A percentile compares a stretch with the other conserved stretches of the same genome.
Evolutionary conservation across 495 filamentous ascomycete species (phyloP).

Genomic region (Chlorociboria aeruginascens): DNA sequence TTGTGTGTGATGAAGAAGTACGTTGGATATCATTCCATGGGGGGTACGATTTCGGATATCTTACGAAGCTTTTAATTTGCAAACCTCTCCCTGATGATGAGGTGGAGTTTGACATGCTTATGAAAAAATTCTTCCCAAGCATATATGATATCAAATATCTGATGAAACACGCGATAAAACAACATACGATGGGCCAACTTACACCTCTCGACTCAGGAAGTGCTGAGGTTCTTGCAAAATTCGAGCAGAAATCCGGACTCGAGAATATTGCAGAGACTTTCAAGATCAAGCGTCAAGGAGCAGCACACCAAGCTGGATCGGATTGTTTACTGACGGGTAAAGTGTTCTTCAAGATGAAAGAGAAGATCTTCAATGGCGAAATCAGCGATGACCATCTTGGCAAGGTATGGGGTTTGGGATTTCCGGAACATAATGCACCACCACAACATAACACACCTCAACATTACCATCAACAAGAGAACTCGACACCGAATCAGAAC

Average conservation of each 20-base stretch:
- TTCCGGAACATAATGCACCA: slow-evolving; percentile 24
- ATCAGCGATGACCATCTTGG: slow-evolving; percentile 67
- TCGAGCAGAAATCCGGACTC: slow-evolving; percentile 76
- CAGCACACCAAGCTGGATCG: slow-evolving; percentile 80
- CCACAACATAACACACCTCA: slow-evolving; percentile 21
- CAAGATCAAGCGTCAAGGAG: slow-evolving; percentile 73
- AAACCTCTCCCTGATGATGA: slow-evolving; percentile 76
- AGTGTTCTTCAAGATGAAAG: slow-evolving; percentile 81
- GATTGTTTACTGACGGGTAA: slow-evolving; percentile 88
- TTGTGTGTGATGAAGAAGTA: slow-evolving; percentile 79
- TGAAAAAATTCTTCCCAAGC: slow-evolving; percentile 82
- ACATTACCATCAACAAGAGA: slow-evolving; percentile 24
- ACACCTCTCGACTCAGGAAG: slow-evolving; percentile 51
- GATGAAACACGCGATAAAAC: slow-evolving; percentile 57
- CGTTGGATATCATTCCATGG: slow-evolving; percentile 96
- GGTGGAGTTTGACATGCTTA: slow-evolving; percentile 68
- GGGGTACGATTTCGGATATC: slow-evolving; percentile 97
- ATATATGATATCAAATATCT: slow-evolving; percentile 96
- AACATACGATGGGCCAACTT: slow-evolving; percentile 54
- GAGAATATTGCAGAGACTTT: slow-evolving; percentile 91
- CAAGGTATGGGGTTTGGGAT: slow-evolving; percentile 75
- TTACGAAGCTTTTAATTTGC: slow-evolving; percentile 83
- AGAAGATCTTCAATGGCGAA: slow-evolving; percentile 71
- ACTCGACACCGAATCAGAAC: slow-evolving; percentile 40
- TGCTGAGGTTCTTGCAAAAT: slow-evolving; percentile 57